Base-by-base conservation (phyloP, 345 rosid genomes). In the Erysimum cheiranthoides region DNA sequence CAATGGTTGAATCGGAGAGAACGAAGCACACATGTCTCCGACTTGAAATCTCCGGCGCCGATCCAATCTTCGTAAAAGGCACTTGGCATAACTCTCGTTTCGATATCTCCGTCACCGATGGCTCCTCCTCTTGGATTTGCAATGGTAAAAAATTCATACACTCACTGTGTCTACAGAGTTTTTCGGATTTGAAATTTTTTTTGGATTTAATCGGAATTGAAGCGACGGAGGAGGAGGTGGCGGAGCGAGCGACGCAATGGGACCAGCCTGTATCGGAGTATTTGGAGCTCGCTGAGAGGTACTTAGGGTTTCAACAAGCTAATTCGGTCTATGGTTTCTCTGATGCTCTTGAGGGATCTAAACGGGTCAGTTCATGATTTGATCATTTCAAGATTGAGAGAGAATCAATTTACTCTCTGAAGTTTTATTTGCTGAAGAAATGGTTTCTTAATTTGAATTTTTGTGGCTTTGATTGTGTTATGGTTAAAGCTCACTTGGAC, bases 241-340 rank as follows among this genome's bases (percentile, higher is more conserved):
- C 70, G 53, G 97, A 87, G 31, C 78, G 97, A 59, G 95, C 96
- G 27, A 87, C 86, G 17, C 96, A 87, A 83, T 90, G 98, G 97
- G 98, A 90, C 46, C 97, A 87, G 67, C 85, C 89, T 6, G 85
- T 88, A 46, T 30, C 84, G 34, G 92, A 86, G 27, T 94, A 94
- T 82, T 71, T 94, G 25, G 73, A 84, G 13, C 83, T 90, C 81
- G 89, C 92, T 2, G 97, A 95, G 79, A 78, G 70, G n/a, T 85
- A 88, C 73, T 82, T 94, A 75, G 92, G 92, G 76, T 90, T 90
- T 86, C 97, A 89, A 65, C 90, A 84, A 56, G 89, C 91, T 12
- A 58, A 79, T 68, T 89, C 97, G 0, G 78, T 87, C 16, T 95
- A 92, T 82, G 69, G 73, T 32, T 92, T 95, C 80, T 46, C 84